Conservation (phyloP, 371 early-diverging fungal genomes). For the Mortierella sp. region DNA sequence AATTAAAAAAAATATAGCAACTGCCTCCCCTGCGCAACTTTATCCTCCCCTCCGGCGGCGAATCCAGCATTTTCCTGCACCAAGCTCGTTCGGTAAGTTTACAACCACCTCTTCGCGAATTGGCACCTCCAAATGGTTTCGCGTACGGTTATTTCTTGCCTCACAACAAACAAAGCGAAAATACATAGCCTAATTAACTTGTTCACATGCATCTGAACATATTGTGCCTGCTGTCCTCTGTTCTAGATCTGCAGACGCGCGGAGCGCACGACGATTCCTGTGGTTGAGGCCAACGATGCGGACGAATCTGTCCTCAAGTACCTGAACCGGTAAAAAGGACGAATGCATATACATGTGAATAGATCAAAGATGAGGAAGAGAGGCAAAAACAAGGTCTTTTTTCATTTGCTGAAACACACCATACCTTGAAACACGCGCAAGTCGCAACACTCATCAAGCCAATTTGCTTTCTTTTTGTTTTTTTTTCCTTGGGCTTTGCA, state of each 20-base stretch:
- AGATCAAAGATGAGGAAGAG: too few species aligned
- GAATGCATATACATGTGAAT: too few species aligned
- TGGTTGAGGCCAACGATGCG: conserved; percentile 72
- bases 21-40: conserved; percentile 88
- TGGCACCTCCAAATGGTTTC: too few species aligned
- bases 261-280: conserved; percentile 85
- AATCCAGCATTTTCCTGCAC: conserved; percentile 66
- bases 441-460: too few species aligned
- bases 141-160: background rate
- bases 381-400: too few species aligned
- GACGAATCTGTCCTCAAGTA: conserved; percentile 77
- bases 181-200: background rate
- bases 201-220: background rate
- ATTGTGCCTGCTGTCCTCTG: background rate
- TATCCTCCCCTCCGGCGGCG: conserved; percentile 83
- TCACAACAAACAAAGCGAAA: background rate
- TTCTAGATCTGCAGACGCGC: conserved; percentile 84
- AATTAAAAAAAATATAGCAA: conserved; percentile 23
- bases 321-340: conserved; percentile 72
- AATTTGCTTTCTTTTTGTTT: conserved; percentile 11
- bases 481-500: conserved; percentile 20
- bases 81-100: conserved; percentile 62
- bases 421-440: too few species aligned
- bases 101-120: background rate
- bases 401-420: background rate